Percentiles rank a stretch among this genome's conserved stretches.
These are phyloP conservation scores for Simplicillium sp. DNA, from an alignment of 2,329 filamentous ascomycete genomes.

Conservation along the genomic window DNA sequence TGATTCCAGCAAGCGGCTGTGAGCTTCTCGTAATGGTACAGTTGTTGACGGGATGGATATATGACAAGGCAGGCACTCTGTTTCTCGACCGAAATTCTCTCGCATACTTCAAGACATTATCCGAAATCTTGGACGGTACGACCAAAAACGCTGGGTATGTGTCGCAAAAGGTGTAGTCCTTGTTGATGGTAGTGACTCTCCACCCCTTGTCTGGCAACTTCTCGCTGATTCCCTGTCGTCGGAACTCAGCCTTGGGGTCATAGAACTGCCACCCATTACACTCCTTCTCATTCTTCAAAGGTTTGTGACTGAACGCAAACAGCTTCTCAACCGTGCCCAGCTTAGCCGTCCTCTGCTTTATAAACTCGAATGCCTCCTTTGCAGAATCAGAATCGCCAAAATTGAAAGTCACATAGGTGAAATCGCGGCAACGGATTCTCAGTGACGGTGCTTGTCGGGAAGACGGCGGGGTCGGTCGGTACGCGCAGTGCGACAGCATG, in stretches of 20 bases:
- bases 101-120: constrained; percentile 92
- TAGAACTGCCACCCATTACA: constrained; percentile 79
- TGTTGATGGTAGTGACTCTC: constrained; percentile 85
- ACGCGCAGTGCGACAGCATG: constrained; percentile 73
- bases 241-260: constrained; percentile 76
- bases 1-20: constrained; percentile 80
- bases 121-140: constrained; percentile 85
- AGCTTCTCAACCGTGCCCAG: constrained; percentile 78
- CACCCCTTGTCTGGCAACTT: constrained; percentile 73
- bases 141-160: constrained; percentile 83
- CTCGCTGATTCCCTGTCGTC: constrained; percentile 75
- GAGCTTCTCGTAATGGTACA: constrained; percentile 94
- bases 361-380: constrained; percentile 78
- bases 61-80: constrained; percentile 82
- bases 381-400: constrained; percentile 67
- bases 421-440: constrained; percentile 83
- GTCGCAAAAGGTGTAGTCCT: constrained; percentile 81
- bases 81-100: constrained; percentile 79
- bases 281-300: constrained; percentile 61
- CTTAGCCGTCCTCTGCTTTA: constrained; percentile 72
- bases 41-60: constrained; percentile 94
- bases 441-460: constrained; percentile 71
- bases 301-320: constrained; percentile 80
- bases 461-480: constrained; percentile 61
- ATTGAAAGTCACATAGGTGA: constrained; percentile 87